These are phyloP conservation scores for Cornus suecica DNA, from an alignment of 148 eudicot species.

Conservation along the genomic window DNA sequence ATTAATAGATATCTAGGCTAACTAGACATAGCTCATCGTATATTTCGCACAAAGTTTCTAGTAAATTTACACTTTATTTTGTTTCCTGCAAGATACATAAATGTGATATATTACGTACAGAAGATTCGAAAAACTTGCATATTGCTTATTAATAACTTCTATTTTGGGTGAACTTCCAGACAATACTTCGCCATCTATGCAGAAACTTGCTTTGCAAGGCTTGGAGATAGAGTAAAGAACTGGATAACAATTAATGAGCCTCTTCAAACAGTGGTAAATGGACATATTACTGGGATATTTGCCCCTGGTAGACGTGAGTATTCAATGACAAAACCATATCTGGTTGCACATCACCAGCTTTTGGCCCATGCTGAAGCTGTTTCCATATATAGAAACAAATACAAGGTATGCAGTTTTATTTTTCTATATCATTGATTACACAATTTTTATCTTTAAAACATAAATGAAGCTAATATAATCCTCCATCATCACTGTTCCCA, in stretches of 20 bases:
- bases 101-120: too few species aligned
- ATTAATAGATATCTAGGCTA: too few species aligned
- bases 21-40: too few species aligned
- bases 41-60: too few species aligned
- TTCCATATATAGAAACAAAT: constrained; percentile 58
- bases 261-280: constrained; percentile 72
- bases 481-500: too few species aligned
- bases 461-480: too few species aligned
- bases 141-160: background rate
- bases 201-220: constrained; percentile 73
- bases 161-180: constrained; percentile 41
- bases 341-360: constrained; percentile 77
- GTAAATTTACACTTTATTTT: too few species aligned
- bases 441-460: too few species aligned
- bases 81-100: too few species aligned
- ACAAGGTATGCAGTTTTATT: constrained; percentile 36
- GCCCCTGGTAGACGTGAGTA: constrained; percentile 78
- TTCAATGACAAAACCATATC: constrained; percentile 49
- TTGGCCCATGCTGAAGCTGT: constrained; percentile 78
- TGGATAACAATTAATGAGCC: constrained; percentile 91
- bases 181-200: constrained; percentile 78
- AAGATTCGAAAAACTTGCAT: too few species aligned
- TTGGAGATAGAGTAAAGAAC: constrained; percentile 82
- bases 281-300: constrained; percentile 55
- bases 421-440: too few species aligned